Percentiles rank a stretch among this genome's conserved stretches.
phyloP scores from a whole-genome alignment of 2,329 filamentous ascomycete species.

The Cordyceps javanica region DNA sequence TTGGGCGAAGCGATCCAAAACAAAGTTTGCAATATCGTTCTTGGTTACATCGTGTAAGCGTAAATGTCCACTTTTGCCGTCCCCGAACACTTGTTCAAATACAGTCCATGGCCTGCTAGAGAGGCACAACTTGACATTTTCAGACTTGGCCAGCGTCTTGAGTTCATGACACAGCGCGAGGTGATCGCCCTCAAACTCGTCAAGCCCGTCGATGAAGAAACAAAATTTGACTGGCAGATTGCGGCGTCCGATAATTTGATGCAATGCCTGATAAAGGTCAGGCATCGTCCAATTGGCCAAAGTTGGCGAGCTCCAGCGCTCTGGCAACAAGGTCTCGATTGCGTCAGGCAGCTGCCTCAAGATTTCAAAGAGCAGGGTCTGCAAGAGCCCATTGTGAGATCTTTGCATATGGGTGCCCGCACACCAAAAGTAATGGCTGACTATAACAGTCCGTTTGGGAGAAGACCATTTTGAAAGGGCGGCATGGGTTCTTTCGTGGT shows the following conservation, averaged over 20 bases:
- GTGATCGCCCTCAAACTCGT: conserved; percentile 16
- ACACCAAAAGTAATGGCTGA: conserved; percentile 36
- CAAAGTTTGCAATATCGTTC: conserved; percentile 13
- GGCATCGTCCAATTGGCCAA: neutral
- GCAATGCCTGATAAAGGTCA: neutral
- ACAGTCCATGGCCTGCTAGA: conserved; percentile 19
- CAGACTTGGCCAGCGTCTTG: neutral
- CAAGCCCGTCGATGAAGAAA: conserved; percentile 18
- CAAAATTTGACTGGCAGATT: conserved; percentile 10
- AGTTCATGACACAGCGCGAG: conserved; percentile 7
- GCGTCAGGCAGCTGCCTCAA: conserved; percentile 2
- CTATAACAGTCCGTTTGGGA: conserved; percentile 22
- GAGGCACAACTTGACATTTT: conserved; percentile 18
- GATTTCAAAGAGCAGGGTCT: conserved; percentile 15
- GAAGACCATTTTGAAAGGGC: conserved; percentile 30
- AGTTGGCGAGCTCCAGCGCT: neutral
- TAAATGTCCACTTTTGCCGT: neutral
- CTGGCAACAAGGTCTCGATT: neutral
- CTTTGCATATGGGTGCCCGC: conserved; percentile 32
- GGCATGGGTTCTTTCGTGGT: conserved; percentile 21
- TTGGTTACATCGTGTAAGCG: conserved; percentile 11
- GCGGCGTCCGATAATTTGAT: neutral
- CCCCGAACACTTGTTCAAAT: conserved; percentile 10
- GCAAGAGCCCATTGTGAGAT: conserved; percentile 34
- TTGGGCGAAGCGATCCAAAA: conserved; percentile 1